phyloP scores from a whole-genome alignment of 108 stramenopile species.

The Nitzschia sp. region DNA sequence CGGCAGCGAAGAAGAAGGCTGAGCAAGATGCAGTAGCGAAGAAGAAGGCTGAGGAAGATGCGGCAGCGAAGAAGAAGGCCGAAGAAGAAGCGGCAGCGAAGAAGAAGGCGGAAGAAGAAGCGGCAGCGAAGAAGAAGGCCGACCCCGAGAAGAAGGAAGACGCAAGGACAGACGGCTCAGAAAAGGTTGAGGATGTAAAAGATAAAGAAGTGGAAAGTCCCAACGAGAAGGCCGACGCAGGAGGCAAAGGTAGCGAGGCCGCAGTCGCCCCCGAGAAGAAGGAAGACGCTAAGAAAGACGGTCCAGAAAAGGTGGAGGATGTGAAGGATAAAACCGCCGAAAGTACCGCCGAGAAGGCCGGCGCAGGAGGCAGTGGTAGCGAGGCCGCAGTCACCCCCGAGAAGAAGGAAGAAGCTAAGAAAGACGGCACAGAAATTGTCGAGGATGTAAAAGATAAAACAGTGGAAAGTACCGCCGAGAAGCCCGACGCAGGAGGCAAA shows the following conservation, averaged over 20 bases:
- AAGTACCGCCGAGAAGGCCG: not conserved
- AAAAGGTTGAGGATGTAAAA: not conserved
- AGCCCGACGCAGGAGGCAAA: not conserved
- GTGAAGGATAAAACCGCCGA: not conserved
- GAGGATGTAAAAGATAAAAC: not conserved
- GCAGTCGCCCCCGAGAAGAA: no score
- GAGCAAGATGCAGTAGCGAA: not conserved
- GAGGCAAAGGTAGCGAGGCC: not conserved
- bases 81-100: not conserved
- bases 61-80: no score
- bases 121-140: not conserved
- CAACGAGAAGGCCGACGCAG: not conserved
- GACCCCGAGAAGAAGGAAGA: not conserved
- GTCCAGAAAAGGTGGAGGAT: not conserved
- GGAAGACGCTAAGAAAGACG: not conserved
- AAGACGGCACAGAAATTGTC: not conserved
- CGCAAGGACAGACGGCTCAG: not conserved
- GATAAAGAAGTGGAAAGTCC: not conserved
- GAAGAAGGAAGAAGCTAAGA: not conserved
- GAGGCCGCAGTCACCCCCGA: no score
- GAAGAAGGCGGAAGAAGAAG: not conserved
- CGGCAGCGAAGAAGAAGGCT: no score
- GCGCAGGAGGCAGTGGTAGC: not conserved
- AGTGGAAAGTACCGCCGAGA: not conserved
- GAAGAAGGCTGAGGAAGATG: no score